Evolutionary conservation across 768 basidiomycete genomes (phyloP).

Genomic region (Tulasnella sp.): DNA sequence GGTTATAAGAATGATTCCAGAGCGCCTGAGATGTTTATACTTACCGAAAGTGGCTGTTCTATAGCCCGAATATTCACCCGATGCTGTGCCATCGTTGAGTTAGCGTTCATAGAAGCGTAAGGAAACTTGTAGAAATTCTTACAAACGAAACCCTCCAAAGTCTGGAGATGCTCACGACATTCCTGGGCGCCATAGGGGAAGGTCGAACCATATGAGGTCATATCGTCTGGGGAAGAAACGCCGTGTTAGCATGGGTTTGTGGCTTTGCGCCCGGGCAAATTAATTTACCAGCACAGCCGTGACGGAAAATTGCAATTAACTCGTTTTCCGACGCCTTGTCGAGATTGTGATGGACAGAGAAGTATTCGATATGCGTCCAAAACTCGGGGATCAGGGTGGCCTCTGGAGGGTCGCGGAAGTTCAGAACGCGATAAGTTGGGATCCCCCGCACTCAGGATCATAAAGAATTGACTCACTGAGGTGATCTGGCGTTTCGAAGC

Average conservation of each 20-base stretch:
- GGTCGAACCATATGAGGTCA: conserved; percentile 14
- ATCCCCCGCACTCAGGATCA: too few relatives aligned
- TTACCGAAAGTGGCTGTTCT: neutral
- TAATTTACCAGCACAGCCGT: neutral
- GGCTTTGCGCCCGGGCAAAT: neutral
- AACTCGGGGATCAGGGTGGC: neutral
- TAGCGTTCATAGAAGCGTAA: neutral
- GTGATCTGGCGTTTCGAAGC: neutral
- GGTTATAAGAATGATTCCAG: neutral
- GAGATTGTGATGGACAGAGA: neutral
- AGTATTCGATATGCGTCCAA: conserved; percentile 14
- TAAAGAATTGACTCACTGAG: neutral
- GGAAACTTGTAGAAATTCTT: neutral
- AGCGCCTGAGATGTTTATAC: too few relatives aligned
- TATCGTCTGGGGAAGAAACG: neutral
- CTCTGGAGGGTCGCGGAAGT: neutral
- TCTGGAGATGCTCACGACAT: neutral
- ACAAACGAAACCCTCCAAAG: conserved; percentile 7
- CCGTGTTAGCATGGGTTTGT: too few relatives aligned
- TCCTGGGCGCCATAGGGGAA: conserved; percentile 17
- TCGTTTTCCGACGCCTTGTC: neutral
- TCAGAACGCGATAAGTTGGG: too few relatives aligned
- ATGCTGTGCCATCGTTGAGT: neutral
- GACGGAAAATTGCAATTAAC: neutral
- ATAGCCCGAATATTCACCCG: neutral